A percentile compares a stretch with the other conserved stretches of the same genome.
These are phyloP conservation scores for Gyromitra esculenta DNA, from an alignment of 2,329 filamentous ascomycete species.

Conservation along the genomic window DNA sequence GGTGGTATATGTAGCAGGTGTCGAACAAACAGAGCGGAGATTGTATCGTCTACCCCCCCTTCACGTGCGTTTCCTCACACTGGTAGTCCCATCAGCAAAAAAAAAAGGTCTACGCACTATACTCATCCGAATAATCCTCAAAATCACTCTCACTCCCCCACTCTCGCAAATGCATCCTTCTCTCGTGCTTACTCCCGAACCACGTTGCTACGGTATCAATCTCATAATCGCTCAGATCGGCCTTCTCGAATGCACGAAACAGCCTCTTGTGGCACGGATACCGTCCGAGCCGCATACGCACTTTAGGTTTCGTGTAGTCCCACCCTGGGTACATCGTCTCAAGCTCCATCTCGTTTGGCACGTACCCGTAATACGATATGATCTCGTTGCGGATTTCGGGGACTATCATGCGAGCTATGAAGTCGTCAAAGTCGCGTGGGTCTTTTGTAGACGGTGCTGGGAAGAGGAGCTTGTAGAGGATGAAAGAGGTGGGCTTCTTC, in stretches of 20 bases:
- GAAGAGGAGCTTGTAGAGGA: slow-evolving; percentile 51
- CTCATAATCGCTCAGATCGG: slow-evolving; percentile 54
- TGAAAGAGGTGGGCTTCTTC: slow-evolving; percentile 45
- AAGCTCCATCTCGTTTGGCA: slow-evolving; percentile 51
- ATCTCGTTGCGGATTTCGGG: slow-evolving; percentile 56
- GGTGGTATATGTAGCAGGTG: slow-evolving; percentile 2
- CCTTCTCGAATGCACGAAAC: slow-evolving; percentile 56
- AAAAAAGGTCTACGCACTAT: slow-evolving; percentile 26
- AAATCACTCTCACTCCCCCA: slow-evolving; percentile 39
- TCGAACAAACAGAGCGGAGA: slow-evolving; percentile 1
- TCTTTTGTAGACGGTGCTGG: slow-evolving; percentile 45
- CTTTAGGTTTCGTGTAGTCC: slow-evolving; percentile 55
- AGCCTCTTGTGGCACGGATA: slow-evolving; percentile 55
- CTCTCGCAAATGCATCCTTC: slow-evolving; percentile 30
- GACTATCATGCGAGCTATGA: slow-evolving; percentile 49
- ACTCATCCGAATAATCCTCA: slow-evolving; percentile 45
- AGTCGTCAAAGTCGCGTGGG: slow-evolving; percentile 49
- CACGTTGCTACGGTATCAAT: slow-evolving; percentile 56
- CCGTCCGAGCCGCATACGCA: slow-evolving; percentile 53
- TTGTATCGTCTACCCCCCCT: background rate
- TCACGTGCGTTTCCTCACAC: background rate
- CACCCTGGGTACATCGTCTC: slow-evolving; percentile 56
- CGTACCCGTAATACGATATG: slow-evolving; percentile 55
- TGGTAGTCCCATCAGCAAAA: background rate
- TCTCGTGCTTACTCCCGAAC: slow-evolving; percentile 55